Percentiles rank a stretch among this genome's conserved stretches.
Conservation (phyloP, 2,329 filamentous ascomycete species). For the Rasamsonia emersonii region DNA sequence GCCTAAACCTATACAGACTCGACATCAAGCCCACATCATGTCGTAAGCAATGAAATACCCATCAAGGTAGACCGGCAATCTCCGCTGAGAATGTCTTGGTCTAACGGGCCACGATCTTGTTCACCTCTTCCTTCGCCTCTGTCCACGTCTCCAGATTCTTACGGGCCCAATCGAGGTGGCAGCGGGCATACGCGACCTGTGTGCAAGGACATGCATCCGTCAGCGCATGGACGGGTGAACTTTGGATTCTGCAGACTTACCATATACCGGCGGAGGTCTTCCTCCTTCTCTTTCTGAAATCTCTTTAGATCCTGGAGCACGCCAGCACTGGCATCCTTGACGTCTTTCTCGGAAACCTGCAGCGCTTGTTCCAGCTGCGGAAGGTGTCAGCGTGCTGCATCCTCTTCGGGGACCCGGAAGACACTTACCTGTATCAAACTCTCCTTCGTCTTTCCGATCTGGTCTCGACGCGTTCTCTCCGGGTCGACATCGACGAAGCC, state of each 20-base stretch:
- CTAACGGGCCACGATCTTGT: constrained; percentile 60
- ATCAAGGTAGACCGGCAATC: neutral
- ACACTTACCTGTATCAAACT: constrained; percentile 54
- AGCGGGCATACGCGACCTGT: constrained; percentile 86
- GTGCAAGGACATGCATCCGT: constrained; percentile 9
- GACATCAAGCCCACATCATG: no score
- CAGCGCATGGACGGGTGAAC: constrained; percentile 1
- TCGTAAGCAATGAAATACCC: no score
- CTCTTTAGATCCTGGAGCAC: constrained; percentile 83
- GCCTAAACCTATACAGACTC: no score
- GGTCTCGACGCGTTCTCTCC: constrained; percentile 81
- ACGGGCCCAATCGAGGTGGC: constrained; percentile 88
- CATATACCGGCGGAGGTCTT: constrained; percentile 90
- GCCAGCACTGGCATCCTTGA: constrained; percentile 82
- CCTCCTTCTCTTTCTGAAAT: constrained; percentile 93
- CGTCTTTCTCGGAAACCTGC: constrained; percentile 78
- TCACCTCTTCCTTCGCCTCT: constrained; percentile 76
- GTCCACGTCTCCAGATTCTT: constrained; percentile 89
- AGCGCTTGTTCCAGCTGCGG: constrained; percentile 80
- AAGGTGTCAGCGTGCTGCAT: constrained; percentile 5
- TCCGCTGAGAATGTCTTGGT: constrained; percentile 1
- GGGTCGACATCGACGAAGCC: constrained; percentile 95
- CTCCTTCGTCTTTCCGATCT: constrained; percentile 92
- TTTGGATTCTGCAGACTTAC: constrained; percentile 46
- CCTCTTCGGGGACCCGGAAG: constrained; percentile 1